Base-by-base conservation (phyloP, 169 alveolate species). In the Perkinsus chesapeaki region DNA sequence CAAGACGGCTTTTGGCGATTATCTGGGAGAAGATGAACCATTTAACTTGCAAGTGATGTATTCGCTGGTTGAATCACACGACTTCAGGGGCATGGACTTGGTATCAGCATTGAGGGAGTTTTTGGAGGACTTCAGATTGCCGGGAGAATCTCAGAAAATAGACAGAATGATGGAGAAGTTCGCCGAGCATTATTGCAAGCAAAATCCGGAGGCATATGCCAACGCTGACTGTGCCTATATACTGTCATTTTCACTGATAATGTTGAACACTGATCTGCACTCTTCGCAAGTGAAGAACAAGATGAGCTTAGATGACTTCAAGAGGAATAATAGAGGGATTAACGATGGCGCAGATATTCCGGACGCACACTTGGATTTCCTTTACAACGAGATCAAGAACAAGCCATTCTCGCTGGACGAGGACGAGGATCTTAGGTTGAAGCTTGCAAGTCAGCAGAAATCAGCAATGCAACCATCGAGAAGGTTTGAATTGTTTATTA, bases 121-220 rank as follows among this genome's bases (percentile, higher is more conserved):
- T 94, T 97, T 98, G 48, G 95, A 98, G 37, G 96, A 96, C 73
- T 98, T 98, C 95, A 97, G 98, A 92, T 95, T 98, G n/a, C 99
- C 99, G 34, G 99, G 98, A n/a, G 99, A 98, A 96, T 98, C 98
- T 0, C 97, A 98, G 95, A 96, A 97, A 94, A 97, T 98, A 16
- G 99, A 98, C 95, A 96, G 99, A 93, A 96, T 98, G 91, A 96
- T 98, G 96, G 98, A 98, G 95, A 96, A 96, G 93, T 98, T 98
- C 93, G 99, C 98, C 3, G 97, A 97, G 73, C 97, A 98, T 95
- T 98, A 96, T 91, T 95, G 96, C 94, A 93, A 92, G 73, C 99
- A 98, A 95, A 98, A 98, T 93, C 97, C 98, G 36, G 97, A 95
- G 37, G 93, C 94, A 3, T 97, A 96, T 94, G 96, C 96, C 38